These are phyloP conservation scores for Trichoderma sp. DNA, from an alignment of 2,329 filamentous ascomycete species.

Conservation along the genomic window DNA sequence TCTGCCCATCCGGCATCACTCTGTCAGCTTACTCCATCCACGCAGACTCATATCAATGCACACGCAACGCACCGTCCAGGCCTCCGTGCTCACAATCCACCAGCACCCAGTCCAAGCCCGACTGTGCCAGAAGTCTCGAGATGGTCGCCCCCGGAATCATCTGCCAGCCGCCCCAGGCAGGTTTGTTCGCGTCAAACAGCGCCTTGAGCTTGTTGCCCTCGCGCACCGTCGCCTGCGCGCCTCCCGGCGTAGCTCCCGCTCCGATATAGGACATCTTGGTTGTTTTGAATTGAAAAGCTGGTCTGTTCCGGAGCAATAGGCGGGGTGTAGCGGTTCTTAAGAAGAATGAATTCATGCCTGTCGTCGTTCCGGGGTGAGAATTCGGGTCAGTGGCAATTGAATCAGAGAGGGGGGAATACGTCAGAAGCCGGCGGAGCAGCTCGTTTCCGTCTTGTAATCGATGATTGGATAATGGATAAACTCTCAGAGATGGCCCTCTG, in stretches of 20 bases:
- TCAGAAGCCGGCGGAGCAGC: not conserved
- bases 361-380: not conserved
- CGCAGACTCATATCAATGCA: not conserved
- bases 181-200: slow-evolving; percentile 46
- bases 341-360: slow-evolving; percentile 10
- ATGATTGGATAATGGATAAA: not conserved
- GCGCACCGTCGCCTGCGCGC: slow-evolving; percentile 36
- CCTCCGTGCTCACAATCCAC: slow-evolving; percentile 55
- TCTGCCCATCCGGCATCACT: slow-evolving; percentile 30
- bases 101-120: slow-evolving; percentile 65
- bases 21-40: not conserved
- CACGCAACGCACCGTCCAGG: slow-evolving; percentile 41
- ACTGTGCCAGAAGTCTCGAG: slow-evolving; percentile 56
- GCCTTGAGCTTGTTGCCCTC: slow-evolving; percentile 47
- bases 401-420: not conserved
- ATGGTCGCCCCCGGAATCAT: slow-evolving; percentile 60
- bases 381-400: not conserved
- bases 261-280: slow-evolving; percentile 10
- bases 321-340: slow-evolving; percentile 1
- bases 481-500: not conserved
- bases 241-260: not conserved
- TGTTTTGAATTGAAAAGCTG: not conserved
- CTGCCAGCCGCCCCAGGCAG: slow-evolving; percentile 60
- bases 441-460: not conserved
- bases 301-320: not conserved